Evolutionary conservation across 2,329 filamentous ascomycete species (phyloP), one percentile per base, ranked within the genome.

Genomic region (Zasmidium citrigriseum): DNA sequence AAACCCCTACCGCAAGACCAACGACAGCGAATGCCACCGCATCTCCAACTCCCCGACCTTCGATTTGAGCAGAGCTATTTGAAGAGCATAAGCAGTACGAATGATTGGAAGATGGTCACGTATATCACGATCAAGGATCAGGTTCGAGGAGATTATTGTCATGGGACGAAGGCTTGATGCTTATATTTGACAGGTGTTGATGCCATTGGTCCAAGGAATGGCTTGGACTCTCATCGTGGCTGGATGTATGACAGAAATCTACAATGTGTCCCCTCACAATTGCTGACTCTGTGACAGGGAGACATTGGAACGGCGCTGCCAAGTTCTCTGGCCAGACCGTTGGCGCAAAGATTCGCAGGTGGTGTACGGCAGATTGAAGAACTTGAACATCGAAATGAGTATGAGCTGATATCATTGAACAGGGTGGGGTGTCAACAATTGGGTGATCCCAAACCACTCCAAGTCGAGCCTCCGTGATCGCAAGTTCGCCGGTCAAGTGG

Each of bases 41-140:
- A 64, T 51, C 46, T 66, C 44, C 86, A 86, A 2, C 73, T 89
- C 48, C 86, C 86, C 3, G 95, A 99, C 77, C 80, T 99, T 65
- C 86, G 95, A 46, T 98, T 98, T 77, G 95, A 99, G 78, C 95
- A 99, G 83, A 97, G 93, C 81, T 99, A 99, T 75, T 83, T 99
- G 55, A 89, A 90, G 68, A 96, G 92, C 77, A 89, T 99, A 67
- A 85, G 88, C 64, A 82, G 86, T 56, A 91, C 92, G 34, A 85
- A 95, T 65, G 87, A 86, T 22, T 93, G 88, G 86, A 88, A 89
- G 79, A 86, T 86, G 73, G 85, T 99, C 27, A 82, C 85, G 7
- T 89, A 89, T 79, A 93, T 99, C 66, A 99, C 95, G 18, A 75
- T 90, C 34, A 83, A 91, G 70, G 95, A 99, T 76, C 95, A 97